phyloP scores from a whole-genome alignment of 768 basidiomycete species.

The Asterophora parasitica region DNA sequence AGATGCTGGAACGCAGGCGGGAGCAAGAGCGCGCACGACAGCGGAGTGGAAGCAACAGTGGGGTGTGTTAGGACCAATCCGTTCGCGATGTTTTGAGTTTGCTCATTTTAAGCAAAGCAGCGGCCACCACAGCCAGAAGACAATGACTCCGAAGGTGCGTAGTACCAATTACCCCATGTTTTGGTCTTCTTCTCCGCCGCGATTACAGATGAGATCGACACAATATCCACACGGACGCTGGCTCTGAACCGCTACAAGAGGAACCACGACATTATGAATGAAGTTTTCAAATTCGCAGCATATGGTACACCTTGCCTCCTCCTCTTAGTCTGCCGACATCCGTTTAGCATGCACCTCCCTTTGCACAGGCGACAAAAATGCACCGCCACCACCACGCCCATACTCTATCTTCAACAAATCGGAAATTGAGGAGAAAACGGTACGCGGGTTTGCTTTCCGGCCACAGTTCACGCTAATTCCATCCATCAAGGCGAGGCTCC shows the following conservation, averaged over 20 bases:
- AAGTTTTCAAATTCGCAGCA: conserved; percentile 71
- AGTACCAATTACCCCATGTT: neutral
- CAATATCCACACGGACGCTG: conserved; percentile 67
- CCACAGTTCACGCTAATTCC: neutral
- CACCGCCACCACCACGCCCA: conserved; percentile 35
- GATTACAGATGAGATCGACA: conserved; percentile 56
- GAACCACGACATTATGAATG: conserved; percentile 83
- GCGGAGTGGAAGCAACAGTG: conserved; percentile 36
- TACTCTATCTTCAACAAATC: conserved; percentile 58
- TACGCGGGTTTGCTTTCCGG: conserved; percentile 23
- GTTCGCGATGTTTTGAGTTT: conserved; percentile 1
- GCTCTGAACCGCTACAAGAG: conserved; percentile 70
- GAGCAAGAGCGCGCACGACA: conserved; percentile 56
- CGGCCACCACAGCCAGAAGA: conserved; percentile 40
- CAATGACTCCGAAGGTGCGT: conserved; percentile 63
- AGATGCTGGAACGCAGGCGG: conserved; percentile 59
- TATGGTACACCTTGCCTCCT: conserved; percentile 38
- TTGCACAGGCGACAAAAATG: conserved; percentile 40
- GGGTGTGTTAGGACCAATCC: conserved; percentile 27
- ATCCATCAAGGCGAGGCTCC: conserved; percentile 44
- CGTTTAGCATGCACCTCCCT: neutral
- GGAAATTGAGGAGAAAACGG: conserved; percentile 55
- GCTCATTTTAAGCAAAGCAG: conserved; percentile 17
- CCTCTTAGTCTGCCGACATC: neutral
- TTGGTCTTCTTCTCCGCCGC: no score